Base-by-base conservation (phyloP, 768 basidiomycete genomes). In the Tephrocybe sp. region DNA sequence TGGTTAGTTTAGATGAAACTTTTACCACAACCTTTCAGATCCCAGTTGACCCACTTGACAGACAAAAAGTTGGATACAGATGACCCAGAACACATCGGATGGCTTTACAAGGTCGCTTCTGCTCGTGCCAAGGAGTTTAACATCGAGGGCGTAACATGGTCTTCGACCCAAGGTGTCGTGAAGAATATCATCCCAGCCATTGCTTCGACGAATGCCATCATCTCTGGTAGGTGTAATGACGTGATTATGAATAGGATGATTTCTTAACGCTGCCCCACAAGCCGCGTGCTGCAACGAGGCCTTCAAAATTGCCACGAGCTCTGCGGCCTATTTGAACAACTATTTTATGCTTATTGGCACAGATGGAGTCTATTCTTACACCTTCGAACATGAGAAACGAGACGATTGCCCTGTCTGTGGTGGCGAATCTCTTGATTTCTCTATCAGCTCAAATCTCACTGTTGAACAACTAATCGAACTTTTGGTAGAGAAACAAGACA, bases 161-260 rank as follows among this genome's bases (percentile, higher is more conserved):
- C 89, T 1, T 72, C 94, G 30, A 98, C 97, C 0, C 97, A 99
- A 65, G 97, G 97, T 36, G 97, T 99, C 45, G 97, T 99, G 39
- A 99, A 99, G 79, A 97, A 97, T 60, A 97, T 99, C 69, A 98
- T 99, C 55, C 95, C 97, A 18, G 95, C 97, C 37, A 98, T 99
- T 57, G 97, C 97, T 1, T 94, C 91, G 1, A 99, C 97, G 13
- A 99, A 99, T 61, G 97, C 97, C 29, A 94, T 98, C 64, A 94
- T 99, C 50, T 91, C 97, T 41, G 94, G 93, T 90, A 56, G 34
- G 77, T 45, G n/a, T n/a, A n/a, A n/a, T 5, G 51, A 49, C 25
- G 18, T 19, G 8, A 16, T 42, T 41, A 13, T 37, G 11, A 19
- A 4, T 19, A 18, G 37, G 18, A 0, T 31, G 29, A 10, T 12